Evolutionary conservation across 306 rosid genomes (phyloP), one percentile per base, ranked within the genome.

Genomic region (Cercis canadensis): DNA sequence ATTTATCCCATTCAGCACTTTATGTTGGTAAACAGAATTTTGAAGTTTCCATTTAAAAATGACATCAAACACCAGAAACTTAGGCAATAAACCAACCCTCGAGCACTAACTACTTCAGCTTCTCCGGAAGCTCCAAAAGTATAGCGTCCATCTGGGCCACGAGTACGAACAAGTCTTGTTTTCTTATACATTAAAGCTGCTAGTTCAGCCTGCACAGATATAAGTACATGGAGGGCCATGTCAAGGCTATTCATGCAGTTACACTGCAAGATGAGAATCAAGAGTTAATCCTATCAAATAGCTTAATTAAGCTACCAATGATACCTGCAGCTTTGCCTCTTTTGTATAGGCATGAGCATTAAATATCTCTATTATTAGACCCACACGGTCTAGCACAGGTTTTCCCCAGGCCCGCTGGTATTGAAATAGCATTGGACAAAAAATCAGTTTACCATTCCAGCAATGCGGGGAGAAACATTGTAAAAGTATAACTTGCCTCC

Each of bases 321-420:
- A 58, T 43, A 94, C 99, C 96, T 94, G 97, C 9, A 94, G 77
- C 75, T 85, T 91, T 4, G 87, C 97, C 82, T 94, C 97, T 76
- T 86, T 94, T 12, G 97, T 87, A 71, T 50, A 83, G 53, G 97
- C 96, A 83, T 89, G 99, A 55, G 91, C 96, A 83, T 89, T 90
- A 79, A 94, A 94, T 67, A 94, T 94, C 92, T 91, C 99, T 39
- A 91, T 94, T 67, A 94, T 94, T 74, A 94, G 97, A 21, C 96
- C 92, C 44, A 91, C 85, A 15, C 96, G 97, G 57, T 94, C 99
- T 67, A 94, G 59, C 10, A 94, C 99, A 24, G 97, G 97, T 71
- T 79, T 87, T 2, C 73, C 75, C 96, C 87, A 87, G 46, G 83
- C 78, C 52, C 86, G 57, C 96, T 94, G 85, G 66, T 59, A 83